These are phyloP conservation scores for Arabidopsis lyrata DNA, from an alignment of 441 rosid genomes.

Conservation along the genomic window DNA sequence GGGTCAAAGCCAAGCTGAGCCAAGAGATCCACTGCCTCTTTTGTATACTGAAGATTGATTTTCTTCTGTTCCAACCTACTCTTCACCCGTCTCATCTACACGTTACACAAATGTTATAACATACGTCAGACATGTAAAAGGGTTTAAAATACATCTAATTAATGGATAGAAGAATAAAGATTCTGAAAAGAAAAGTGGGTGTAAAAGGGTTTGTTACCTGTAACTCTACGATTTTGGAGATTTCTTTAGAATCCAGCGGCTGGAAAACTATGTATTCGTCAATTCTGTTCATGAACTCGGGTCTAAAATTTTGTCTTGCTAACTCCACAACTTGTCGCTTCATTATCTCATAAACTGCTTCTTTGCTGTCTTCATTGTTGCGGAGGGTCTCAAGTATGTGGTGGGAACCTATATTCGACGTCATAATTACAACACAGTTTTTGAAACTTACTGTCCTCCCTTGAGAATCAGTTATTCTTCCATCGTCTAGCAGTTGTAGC, in stretches of 20 bases:
- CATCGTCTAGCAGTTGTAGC: conserved; percentile 42
- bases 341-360: conserved; percentile 76
- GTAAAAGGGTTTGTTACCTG: conserved; percentile 56
- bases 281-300: conserved; percentile 87
- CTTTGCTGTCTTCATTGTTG: conserved; percentile 71
- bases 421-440: conserved; percentile 45
- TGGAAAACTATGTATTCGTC: conserved; percentile 95
- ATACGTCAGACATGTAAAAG: background rate
- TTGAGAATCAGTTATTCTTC: conserved; percentile 43
- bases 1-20: conserved; percentile 83
- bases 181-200: background rate
- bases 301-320: conserved; percentile 87
- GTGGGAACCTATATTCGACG: conserved; percentile 42
- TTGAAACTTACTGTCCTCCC: conserved; percentile 75
- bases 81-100: conserved; percentile 70
- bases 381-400: conserved; percentile 60
- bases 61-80: conserved; percentile 80
- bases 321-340: conserved; percentile 81
- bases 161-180: background rate
- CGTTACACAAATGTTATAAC: conserved; percentile 1
- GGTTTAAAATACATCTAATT: no score
- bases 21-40: conserved; percentile 67
- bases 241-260: conserved; percentile 82
- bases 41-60: conserved; percentile 70
- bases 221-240: conserved; percentile 77